phyloP scores from a whole-genome alignment of 2,329 filamentous ascomycete genomes.

The Torrubiellomyces zombiae region DNA sequence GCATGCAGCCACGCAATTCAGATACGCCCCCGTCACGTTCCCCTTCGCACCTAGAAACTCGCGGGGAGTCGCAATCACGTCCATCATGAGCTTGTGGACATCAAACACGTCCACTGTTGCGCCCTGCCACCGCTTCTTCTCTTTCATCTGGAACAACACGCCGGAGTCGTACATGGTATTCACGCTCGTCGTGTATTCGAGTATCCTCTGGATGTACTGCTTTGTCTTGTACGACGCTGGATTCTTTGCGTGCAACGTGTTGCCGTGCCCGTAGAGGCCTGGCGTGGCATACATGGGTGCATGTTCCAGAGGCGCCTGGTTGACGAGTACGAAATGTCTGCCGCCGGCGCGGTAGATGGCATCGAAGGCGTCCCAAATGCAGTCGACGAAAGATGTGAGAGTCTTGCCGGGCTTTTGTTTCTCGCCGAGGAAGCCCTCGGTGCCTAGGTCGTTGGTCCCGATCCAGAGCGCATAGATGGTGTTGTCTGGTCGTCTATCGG shows the following conservation, averaged over 20 bases:
- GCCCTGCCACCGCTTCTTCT: slow-evolving; percentile 33
- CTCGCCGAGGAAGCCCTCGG: slow-evolving; percentile 47
- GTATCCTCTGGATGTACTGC: slow-evolving; percentile 26
- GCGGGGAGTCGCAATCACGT: slow-evolving; percentile 45
- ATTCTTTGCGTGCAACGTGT: slow-evolving; percentile 25
- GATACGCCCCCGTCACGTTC: slow-evolving; percentile 42
- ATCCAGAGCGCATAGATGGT: slow-evolving; percentile 68
- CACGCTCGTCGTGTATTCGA: slow-evolving; percentile 28
- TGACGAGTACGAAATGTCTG: slow-evolving; percentile 56
- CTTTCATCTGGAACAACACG: slow-evolving; percentile 25
- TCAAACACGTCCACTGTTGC: slow-evolving; percentile 51
- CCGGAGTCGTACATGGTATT: slow-evolving; percentile 34
- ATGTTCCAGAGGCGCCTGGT: slow-evolving; percentile 49
- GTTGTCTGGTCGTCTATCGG: slow-evolving; percentile 30
- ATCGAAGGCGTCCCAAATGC: slow-evolving; percentile 48
- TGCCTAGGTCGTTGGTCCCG: slow-evolving; percentile 64
- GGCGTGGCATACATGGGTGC: slow-evolving; percentile 42
- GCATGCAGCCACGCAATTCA: slow-evolving; percentile 32
- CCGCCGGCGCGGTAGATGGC: slow-evolving; percentile 48
- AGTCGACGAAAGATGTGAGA: slow-evolving; percentile 49
- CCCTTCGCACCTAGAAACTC: slow-evolving; percentile 46
- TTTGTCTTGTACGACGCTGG: slow-evolving; percentile 29
- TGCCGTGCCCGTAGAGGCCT: slow-evolving; percentile 1
- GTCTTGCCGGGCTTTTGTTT: slow-evolving; percentile 40
- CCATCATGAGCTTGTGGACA: slow-evolving; percentile 44